Evolutionary conservation across 1,284 basidiomycete genomes (phyloP), one percentile per base, ranked within the genome.

Genomic region (Fomes fomentarius): DNA sequence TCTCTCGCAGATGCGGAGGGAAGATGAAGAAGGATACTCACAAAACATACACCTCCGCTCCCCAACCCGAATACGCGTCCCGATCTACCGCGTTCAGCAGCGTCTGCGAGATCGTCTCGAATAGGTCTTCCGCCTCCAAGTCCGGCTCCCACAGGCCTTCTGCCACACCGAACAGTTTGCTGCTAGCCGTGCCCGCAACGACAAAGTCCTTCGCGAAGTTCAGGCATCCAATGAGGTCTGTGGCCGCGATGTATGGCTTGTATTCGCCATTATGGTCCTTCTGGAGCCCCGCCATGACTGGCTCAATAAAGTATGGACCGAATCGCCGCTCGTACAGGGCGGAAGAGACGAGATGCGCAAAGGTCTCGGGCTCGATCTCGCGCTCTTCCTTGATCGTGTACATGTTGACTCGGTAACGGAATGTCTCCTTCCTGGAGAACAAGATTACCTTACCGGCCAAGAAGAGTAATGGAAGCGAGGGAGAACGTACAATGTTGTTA

Each of bases 311-410:
- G 80, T 94, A 99, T 19, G 96, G 96, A 2, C 94, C 94, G 66
- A 98, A 99, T 72, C 96, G 87, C 70, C 87, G 87, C 76, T 98
- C 95, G 74, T 99, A 99, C 25, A 99, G 82, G n/a, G 96, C 97
- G 52, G 93, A 96, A 50, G 93, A 96, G 60, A 98, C 90, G 61
- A 99, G 87, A 69, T 96, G 93, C 22, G 95, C 92, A 74, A 99
- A 98, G 8, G 94, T 95, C 76, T 96, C 89, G 43, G 97, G 97
- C 65, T 95, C 89, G 68, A 99, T 98, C 66, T 96, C 91, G 57
- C 97, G 85, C 71, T 98, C 96, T 73, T 99, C 97, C 77, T 99
- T 99, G 84, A 99, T 98, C 45, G 93, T 93, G 78, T 98, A 99
- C 93, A 99, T 97, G 79, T 99, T 99, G 55, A 97, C 89, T 57